A percentile compares a stretch with the other conserved stretches of the same genome.
Conservation (phyloP, 2,329 filamentous ascomycete genomes). For the Pseudopithomyces maydicus region DNA sequence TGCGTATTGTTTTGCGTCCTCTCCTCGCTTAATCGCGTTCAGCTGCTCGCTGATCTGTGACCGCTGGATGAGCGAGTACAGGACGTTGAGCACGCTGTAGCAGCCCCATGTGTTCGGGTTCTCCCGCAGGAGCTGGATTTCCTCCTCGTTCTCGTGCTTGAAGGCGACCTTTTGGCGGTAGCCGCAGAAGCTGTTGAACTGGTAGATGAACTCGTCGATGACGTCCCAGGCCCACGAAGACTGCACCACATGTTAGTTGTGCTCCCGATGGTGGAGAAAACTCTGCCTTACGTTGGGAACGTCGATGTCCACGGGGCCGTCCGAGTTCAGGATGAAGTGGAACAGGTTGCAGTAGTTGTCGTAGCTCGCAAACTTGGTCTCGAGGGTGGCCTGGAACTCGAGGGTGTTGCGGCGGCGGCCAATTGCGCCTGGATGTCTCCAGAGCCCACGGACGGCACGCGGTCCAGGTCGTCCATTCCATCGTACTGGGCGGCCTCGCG, state of each 20-base stretch:
- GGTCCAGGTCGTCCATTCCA: conserved; percentile 81
- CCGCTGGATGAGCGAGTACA: conserved; percentile 98
- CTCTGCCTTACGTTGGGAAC: conserved; percentile 80
- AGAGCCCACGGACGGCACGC: conserved; percentile 64
- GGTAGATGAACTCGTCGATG: conserved; percentile 99
- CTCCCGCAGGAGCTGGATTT: conserved; percentile 87
- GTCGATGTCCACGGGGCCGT: conserved; percentile 97
- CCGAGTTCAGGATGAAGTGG: conserved; percentile 98
- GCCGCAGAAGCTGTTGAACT: conserved; percentile 99
- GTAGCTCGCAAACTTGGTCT: conserved; percentile 98
- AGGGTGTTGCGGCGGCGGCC: conserved; percentile 91
- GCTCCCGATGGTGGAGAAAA: background rate
- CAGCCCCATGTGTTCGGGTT: conserved; percentile 99
- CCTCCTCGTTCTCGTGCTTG: conserved; percentile 83
- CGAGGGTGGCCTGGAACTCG: conserved; percentile 93
- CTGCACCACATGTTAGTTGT: conserved; percentile 53
- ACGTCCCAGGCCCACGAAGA: conserved; percentile 99
- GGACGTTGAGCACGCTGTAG: conserved; percentile 98
- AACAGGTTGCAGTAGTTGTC: conserved; percentile 99
- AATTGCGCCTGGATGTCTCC: conserved; percentile 95
- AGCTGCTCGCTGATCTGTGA: conserved; percentile 99
- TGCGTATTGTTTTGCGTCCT: conserved; percentile 84
- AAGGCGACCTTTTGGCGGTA: conserved; percentile 92
- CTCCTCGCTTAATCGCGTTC: conserved; percentile 89
- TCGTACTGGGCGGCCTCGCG: conserved; percentile 92